These are phyloP conservation scores for Fennellomyces sp. DNA, from an alignment of 371 early-diverging fungal genomes.

Conservation along the genomic window DNA sequence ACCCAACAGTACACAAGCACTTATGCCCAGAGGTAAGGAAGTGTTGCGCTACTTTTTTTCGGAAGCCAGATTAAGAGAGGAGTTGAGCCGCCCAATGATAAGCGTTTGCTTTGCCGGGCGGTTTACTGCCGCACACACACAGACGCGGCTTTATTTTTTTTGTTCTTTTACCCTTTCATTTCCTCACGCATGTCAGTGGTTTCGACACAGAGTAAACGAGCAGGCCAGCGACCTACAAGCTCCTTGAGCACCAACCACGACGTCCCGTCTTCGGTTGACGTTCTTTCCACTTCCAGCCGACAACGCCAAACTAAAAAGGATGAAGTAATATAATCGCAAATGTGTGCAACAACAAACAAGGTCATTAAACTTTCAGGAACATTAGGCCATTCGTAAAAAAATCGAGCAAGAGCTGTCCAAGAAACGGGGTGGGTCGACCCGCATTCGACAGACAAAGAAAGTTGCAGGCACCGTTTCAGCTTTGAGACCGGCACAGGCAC, in stretches of 20 bases:
- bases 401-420: conserved; percentile 70
- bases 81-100: no score
- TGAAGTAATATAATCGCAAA: conserved; percentile 27
- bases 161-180: no score
- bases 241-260: conserved; percentile 10
- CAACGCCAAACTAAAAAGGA: conserved; percentile 49
- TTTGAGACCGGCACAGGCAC: conserved; percentile 79
- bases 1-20: no score
- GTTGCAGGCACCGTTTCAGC: conserved; percentile 85
- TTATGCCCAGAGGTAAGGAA: no score
- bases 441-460: conserved; percentile 40
- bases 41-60: no score
- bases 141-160: no score
- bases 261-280: conserved; percentile 3
- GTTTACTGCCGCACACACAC: no score
- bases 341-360: background rate
- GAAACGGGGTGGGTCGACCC: conserved; percentile 46
- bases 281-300: conserved; percentile 20
- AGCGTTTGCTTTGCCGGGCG: no score
- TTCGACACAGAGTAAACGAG: conserved; percentile 23
- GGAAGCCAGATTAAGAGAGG: no score
- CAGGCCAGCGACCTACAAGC: conserved; percentile 12
- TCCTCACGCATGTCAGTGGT: conserved; percentile 25
- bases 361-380: background rate
- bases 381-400: conserved; percentile 72